A percentile compares a stretch with the other conserved stretches of the same genome.
phyloP scores from a whole-genome alignment of 1,139 yeast species.

The Candida tunisiensis region DNA sequence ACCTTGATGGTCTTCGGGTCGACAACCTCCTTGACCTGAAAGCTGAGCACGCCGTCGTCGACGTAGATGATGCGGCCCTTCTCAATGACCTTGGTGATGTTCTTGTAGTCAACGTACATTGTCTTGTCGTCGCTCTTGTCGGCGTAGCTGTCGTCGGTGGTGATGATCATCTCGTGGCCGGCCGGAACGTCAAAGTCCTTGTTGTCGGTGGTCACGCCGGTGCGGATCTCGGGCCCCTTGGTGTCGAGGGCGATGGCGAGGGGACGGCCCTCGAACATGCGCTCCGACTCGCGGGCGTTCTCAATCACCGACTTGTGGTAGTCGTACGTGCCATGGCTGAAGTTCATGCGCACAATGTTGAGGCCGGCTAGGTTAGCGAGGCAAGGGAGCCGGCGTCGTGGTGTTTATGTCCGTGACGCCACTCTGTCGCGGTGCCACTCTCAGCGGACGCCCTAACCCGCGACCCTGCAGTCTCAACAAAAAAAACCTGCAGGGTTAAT shows the following conservation, averaged over 20 bases:
- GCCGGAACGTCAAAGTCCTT: slow-evolving; percentile 70
- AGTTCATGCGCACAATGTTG: slow-evolving; percentile 97
- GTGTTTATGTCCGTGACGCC: no score
- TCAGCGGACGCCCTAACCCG: no score
- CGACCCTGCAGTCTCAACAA: no score
- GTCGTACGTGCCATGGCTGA: slow-evolving; percentile 93
- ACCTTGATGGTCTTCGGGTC: slow-evolving; percentile 75
- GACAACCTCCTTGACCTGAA: slow-evolving; percentile 71
- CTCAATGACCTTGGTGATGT: slow-evolving; percentile 85
- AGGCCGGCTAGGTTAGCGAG: no score
- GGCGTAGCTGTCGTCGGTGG: slow-evolving; percentile 75
- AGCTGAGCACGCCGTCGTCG: slow-evolving; percentile 96
- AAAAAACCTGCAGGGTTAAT: no score
- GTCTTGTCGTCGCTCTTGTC: slow-evolving; percentile 54
- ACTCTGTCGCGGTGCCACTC: no score
- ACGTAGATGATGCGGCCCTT: slow-evolving; percentile 81
- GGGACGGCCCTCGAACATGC: slow-evolving; percentile 85
- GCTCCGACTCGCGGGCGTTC: slow-evolving; percentile 89
- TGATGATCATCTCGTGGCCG: slow-evolving; percentile 80
- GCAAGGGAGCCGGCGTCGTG: no score
- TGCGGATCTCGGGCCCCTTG: slow-evolving; percentile 99
- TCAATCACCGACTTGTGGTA: slow-evolving; percentile 95
- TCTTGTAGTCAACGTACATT: slow-evolving; percentile 88
- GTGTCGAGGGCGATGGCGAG: slow-evolving; percentile 97
- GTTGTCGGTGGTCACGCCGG: slow-evolving; percentile 77